Conservation (phyloP, 331 rosid genomes). For the Rhamnella rubrinervis region DNA sequence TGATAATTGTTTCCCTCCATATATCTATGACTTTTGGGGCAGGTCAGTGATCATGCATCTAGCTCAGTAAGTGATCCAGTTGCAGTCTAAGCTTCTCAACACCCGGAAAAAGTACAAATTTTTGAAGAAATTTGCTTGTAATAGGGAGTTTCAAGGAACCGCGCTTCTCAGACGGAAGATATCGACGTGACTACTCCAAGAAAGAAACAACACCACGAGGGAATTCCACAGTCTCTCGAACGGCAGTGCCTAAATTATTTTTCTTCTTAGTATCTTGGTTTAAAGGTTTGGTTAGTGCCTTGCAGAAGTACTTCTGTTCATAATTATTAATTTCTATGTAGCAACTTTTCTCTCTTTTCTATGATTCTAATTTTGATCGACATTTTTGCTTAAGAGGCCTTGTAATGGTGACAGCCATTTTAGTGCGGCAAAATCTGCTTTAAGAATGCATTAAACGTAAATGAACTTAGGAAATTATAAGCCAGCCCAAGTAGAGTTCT, state of each 20-base stretch:
- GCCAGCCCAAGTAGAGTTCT: too few species aligned
- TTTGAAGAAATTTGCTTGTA: slow-evolving; percentile 64
- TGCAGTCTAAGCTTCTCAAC: slow-evolving; percentile 64
- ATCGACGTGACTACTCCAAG: slow-evolving; percentile 9
- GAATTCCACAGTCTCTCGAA: slow-evolving; percentile 24
- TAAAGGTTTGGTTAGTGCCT: slow-evolving; percentile 29
- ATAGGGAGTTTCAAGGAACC: slow-evolving; percentile 48
- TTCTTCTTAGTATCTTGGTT: slow-evolving; percentile 30
- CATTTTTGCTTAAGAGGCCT: slow-evolving; percentile 8
- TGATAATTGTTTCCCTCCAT: slow-evolving; percentile 13
- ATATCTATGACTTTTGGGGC: slow-evolving; percentile 38
- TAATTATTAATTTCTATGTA: slow-evolving; percentile 16
- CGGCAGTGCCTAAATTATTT: slow-evolving; percentile 29
- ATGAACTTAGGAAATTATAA: too few species aligned
- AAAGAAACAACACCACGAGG: slow-evolving; percentile 27
- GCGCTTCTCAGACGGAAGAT: slow-evolving; percentile 37
- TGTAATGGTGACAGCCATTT: not conserved
- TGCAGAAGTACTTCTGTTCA: slow-evolving; percentile 33
- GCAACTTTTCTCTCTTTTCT: slow-evolving; percentile 24
- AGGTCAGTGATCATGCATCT: slow-evolving; percentile 66
- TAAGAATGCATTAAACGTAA: too few species aligned
- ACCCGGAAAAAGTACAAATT: slow-evolving; percentile 30
- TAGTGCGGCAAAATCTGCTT: not conserved
- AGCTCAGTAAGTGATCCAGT: slow-evolving; percentile 75
- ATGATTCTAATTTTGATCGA: slow-evolving; percentile 32